Evolutionary conservation across 495 filamentous ascomycete genomes (phyloP).

Genomic region (Recurvomyces mirabilis): DNA sequence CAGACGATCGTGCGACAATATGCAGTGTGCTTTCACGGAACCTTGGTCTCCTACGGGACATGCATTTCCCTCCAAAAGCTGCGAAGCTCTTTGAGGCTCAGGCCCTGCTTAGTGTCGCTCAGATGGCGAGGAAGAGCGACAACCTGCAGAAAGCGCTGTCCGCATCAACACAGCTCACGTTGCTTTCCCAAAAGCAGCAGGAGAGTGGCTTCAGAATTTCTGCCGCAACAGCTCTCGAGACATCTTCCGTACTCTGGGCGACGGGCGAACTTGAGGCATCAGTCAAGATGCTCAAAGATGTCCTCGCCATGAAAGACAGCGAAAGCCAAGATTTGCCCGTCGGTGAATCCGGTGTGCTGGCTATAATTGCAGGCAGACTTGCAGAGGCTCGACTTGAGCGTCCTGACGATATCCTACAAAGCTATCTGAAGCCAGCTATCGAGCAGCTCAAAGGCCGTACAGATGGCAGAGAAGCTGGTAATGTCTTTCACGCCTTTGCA

Average conservation of each 20-base stretch:
- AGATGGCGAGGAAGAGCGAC: slow-evolving; percentile 63
- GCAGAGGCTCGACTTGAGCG: slow-evolving; percentile 90
- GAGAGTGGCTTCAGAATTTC: slow-evolving; percentile 59
- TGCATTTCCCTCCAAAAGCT: slow-evolving; percentile 46
- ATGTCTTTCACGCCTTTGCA: slow-evolving; percentile 90
- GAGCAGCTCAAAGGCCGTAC: slow-evolving; percentile 60
- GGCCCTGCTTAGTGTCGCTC: slow-evolving; percentile 58
- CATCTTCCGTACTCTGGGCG: slow-evolving; percentile 86
- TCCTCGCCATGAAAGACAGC: slow-evolving; percentile 50
- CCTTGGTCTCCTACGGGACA: slow-evolving; percentile 45
- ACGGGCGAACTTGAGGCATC: slow-evolving; percentile 87
- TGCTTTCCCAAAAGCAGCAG: slow-evolving; percentile 54
- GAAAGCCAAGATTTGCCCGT: slow-evolving; percentile 63
- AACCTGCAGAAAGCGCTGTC: slow-evolving; percentile 78
- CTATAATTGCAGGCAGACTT: slow-evolving; percentile 75
- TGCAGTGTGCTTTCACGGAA: slow-evolving; percentile 69
- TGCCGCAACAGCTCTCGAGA: slow-evolving; percentile 62
- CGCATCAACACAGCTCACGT: slow-evolving; percentile 65
- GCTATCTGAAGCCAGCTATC: slow-evolving; percentile 72
- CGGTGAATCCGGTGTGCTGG: slow-evolving; percentile 68
- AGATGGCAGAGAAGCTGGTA: slow-evolving; percentile 63
- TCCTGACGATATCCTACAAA: slow-evolving; percentile 74
- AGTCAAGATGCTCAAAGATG: slow-evolving; percentile 71
- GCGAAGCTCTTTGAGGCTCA: slow-evolving; percentile 63
- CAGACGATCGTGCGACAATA: slow-evolving; percentile 70